Percentiles rank a stretch among this genome's conserved stretches.
Conservation (phyloP, 331 rosid genomes). For the Pyrus hybrid region DNA sequence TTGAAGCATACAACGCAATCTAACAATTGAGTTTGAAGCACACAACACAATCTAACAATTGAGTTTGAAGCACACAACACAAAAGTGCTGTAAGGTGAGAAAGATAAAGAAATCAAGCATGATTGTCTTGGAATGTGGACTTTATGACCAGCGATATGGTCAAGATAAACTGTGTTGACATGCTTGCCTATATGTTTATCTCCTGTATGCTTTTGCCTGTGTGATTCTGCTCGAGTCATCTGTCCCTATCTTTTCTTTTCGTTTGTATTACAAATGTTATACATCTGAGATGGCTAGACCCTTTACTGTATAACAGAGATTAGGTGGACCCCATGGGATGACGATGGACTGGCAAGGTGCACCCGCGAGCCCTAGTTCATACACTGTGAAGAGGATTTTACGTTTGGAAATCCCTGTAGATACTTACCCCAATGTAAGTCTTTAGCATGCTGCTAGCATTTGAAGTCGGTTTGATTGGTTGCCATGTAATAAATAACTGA, state of each 20-base stretch:
- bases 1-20: too few species aligned
- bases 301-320: conserved; percentile 44
- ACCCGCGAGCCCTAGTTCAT: conserved; percentile 92
- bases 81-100: not conserved
- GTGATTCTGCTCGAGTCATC: not conserved
- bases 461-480: conserved; percentile 12
- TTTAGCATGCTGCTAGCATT: not conserved
- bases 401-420: conserved; percentile 95
- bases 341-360: conserved; percentile 99
- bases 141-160: not conserved
- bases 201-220: not conserved
- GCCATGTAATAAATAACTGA: conserved; percentile 14
- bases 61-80: not conserved
- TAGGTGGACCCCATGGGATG: conserved; percentile 78
- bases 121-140: not conserved
- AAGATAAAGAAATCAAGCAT: not conserved
- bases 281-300: not conserved
- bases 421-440: conserved; percentile 78
- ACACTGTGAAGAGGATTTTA: conserved; percentile 80
- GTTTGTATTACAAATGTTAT: not conserved
- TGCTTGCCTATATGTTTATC: not conserved
- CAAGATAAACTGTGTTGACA: not conserved
- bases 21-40: too few species aligned
- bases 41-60: too few species aligned
- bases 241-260: not conserved